phyloP scores from a whole-genome alignment of 331 rosid species.

The Saraca asoca region DNA sequence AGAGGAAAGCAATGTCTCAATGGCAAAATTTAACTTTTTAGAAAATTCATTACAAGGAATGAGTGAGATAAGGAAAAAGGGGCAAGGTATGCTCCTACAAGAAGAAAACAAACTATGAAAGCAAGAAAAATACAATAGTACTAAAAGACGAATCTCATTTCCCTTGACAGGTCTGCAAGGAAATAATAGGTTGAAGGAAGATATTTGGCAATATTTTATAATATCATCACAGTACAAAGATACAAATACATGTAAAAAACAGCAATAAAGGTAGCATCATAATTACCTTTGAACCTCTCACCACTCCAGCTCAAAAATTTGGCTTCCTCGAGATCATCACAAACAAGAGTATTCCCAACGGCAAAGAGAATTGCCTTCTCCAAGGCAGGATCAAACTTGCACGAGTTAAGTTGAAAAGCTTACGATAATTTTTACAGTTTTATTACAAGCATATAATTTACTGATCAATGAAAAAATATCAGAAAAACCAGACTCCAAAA shows the following conservation, averaged over 20 bases:
- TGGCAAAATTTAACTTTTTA: not conserved
- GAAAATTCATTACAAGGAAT: no score
- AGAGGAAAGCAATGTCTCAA: no score
- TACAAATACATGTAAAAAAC: constrained; percentile 5
- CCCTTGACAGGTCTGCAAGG: no score
- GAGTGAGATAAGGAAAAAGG: no score
- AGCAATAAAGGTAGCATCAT: constrained; percentile 1
- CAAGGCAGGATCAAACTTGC: constrained; percentile 83
- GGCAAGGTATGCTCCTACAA: no score
- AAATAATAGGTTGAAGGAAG: no score
- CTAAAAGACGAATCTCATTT: no score
- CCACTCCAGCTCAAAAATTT: constrained; percentile 95
- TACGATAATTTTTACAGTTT: constrained; percentile 20
- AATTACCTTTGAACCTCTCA: constrained; percentile 92
- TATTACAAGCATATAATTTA: constrained; percentile 17
- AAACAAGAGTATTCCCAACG: constrained; percentile 96
- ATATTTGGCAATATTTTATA: no score
- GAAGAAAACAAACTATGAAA: no score
- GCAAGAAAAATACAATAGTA: no score
- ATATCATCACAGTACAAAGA: constrained; percentile 14
- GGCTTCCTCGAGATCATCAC: constrained; percentile 94
- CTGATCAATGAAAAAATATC: not conserved
- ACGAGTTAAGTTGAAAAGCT: constrained; percentile 64
- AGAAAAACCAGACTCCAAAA: not conserved
- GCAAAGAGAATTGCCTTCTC: constrained; percentile 97